These are phyloP conservation scores for Pestalotiopsis sp. DNA, from an alignment of 2,329 filamentous ascomycete genomes.

Conservation along the genomic window DNA sequence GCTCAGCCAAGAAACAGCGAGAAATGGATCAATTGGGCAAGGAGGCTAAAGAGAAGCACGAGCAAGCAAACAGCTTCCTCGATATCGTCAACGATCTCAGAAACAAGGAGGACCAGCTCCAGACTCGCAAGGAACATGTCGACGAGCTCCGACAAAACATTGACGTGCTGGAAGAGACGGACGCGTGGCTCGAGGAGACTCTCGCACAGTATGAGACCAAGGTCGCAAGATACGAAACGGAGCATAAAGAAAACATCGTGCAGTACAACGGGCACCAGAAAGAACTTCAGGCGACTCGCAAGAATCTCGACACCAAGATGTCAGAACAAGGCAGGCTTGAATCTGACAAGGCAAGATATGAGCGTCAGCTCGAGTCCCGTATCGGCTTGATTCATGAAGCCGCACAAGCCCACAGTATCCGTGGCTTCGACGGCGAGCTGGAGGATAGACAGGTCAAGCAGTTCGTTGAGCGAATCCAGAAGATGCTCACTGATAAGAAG, in stretches of 20 bases:
- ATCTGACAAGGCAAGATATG: slow-evolving; percentile 85
- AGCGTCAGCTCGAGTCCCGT: slow-evolving; percentile 74
- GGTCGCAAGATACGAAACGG: slow-evolving; percentile 64
- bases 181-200: slow-evolving; percentile 71
- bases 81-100: slow-evolving; percentile 74
- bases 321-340: slow-evolving; percentile 76
- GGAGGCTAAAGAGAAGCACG: slow-evolving; percentile 66
- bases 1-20: slow-evolving; percentile 58
- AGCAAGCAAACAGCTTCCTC: slow-evolving; percentile 73
- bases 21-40: slow-evolving; percentile 63
- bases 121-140: slow-evolving; percentile 70
- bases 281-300: slow-evolving; percentile 46
- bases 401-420: slow-evolving; percentile 75
- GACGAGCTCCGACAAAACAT: slow-evolving; percentile 71
- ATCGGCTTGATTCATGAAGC: slow-evolving; percentile 76
- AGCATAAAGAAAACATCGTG: slow-evolving; percentile 63
- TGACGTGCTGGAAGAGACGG: slow-evolving; percentile 76
- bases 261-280: slow-evolving; percentile 67
- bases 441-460: slow-evolving; percentile 71
- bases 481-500: slow-evolving; percentile 76
- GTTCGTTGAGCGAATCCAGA: slow-evolving; percentile 79
- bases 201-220: slow-evolving; percentile 78
- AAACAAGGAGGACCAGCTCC: slow-evolving; percentile 74
- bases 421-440: slow-evolving; percentile 80
- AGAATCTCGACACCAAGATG: slow-evolving; percentile 52